phyloP scores from a whole-genome alignment of 2,329 filamentous ascomycete species.

The Colletotrichum scovillei region DNA sequence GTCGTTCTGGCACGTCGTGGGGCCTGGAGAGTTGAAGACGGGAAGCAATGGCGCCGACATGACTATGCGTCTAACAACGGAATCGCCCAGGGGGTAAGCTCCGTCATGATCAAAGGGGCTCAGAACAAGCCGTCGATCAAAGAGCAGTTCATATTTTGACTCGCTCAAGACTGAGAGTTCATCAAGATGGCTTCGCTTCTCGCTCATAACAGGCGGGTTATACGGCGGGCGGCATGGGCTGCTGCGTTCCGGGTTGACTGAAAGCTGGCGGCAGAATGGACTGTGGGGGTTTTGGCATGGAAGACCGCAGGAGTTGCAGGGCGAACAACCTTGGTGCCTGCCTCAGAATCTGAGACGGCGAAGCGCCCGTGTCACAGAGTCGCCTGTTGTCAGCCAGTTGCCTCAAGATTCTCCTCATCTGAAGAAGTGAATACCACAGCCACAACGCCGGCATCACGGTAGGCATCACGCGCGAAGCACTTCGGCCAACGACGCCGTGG shows the following conservation, averaged over 20 bases:
- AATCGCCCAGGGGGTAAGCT: neutral
- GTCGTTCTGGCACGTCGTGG: neutral
- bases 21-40: neutral
- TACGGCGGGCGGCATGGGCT: slow-evolving; percentile 4
- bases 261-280: neutral
- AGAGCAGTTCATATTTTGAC: neutral
- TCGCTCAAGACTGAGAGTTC: neutral
- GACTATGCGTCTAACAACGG: neutral
- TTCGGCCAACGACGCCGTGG: neutral
- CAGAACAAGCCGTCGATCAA: neutral
- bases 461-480: neutral
- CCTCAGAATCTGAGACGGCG: slow-evolving; percentile 32
- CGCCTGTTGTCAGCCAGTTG: slow-evolving; percentile 2
- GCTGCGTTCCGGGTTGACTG: neutral
- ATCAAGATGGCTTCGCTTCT: slow-evolving; percentile 1
- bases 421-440: neutral
- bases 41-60: neutral
- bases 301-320: slow-evolving; percentile 3
- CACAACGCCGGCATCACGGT: slow-evolving; percentile 5
- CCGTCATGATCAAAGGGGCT: slow-evolving; percentile 3
- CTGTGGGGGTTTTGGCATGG: slow-evolving; percentile 11
- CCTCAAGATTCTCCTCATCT: slow-evolving; percentile 17
- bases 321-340: slow-evolving; percentile 24
- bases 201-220: neutral
- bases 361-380: slow-evolving; percentile 27